A percentile compares a stretch with the other conserved stretches of the same genome.
These are phyloP conservation scores for Apophysomyces variabilis DNA, from an alignment of 371 early-diverging fungal genomes.

Conservation along the genomic window DNA sequence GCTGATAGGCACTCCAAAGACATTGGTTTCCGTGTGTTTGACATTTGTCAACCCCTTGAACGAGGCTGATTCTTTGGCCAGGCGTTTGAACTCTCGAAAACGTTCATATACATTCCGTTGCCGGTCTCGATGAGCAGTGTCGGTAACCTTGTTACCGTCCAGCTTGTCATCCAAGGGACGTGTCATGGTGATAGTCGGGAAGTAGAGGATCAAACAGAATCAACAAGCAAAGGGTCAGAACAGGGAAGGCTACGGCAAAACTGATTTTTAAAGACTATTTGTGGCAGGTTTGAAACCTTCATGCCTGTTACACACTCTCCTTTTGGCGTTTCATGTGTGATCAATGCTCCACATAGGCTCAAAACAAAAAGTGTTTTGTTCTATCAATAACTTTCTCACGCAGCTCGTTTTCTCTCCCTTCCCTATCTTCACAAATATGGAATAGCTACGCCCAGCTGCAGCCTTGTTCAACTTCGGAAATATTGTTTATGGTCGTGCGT, in stretches of 20 bases:
- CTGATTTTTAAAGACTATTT: background rate
- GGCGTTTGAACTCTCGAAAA: background rate
- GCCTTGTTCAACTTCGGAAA: background rate
- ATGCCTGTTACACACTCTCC: background rate
- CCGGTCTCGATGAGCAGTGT: background rate
- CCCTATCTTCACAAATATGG: background rate
- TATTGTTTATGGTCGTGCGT: background rate
- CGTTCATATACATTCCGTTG: background rate
- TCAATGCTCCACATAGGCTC: background rate
- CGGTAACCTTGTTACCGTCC: background rate
- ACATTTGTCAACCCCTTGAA: background rate
- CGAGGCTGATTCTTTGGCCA: background rate
- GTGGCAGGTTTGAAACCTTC: background rate
- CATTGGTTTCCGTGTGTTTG: background rate
- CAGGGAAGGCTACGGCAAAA: background rate
- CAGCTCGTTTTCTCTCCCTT: background rate
- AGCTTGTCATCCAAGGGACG: background rate
- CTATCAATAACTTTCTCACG: slow-evolving; percentile 4
- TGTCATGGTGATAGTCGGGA: background rate
- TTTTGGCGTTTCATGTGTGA: slow-evolving; percentile 7
- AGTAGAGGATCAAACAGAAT: background rate
- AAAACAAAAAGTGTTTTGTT: no score
- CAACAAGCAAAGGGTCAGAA: background rate
- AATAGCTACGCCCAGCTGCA: background rate
- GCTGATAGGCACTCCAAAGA: slow-evolving; percentile 1